These are phyloP conservation scores for Serendipita sp. DNA, from an alignment of 1,284 basidiomycete genomes.

Conservation along the genomic window DNA sequence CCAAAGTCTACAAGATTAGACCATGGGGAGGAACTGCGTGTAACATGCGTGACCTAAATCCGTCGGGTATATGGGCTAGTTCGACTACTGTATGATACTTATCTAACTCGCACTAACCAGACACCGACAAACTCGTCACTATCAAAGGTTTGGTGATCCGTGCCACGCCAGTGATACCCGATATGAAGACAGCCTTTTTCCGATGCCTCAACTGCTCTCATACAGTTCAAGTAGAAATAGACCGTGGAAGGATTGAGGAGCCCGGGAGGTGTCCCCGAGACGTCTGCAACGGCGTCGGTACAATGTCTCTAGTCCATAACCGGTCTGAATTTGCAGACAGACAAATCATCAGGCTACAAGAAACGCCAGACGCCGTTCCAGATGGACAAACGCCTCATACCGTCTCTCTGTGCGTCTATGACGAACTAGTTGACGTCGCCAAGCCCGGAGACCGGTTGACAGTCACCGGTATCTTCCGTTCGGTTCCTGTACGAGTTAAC, in stretches of 20 bases:
- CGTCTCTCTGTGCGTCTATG: conserved; percentile 88
- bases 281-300: conserved; percentile 73
- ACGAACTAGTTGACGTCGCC: conserved; percentile 87
- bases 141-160: conserved; percentile 97
- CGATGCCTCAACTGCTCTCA: conserved; percentile 93
- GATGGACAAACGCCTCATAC: conserved; percentile 98
- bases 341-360: conserved; percentile 89
- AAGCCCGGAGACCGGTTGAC: conserved; percentile 92
- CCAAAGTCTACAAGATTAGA: conserved; percentile 77
- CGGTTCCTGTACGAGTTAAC: conserved; percentile 86
- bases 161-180: conserved; percentile 92
- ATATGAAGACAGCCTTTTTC: conserved; percentile 98
- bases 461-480: conserved; percentile 89
- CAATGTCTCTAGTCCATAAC: conserved; percentile 93
- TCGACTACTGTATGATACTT: not conserved
- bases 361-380: conserved; percentile 94
- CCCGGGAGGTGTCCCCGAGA: conserved; percentile 85
- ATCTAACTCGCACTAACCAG: conserved; percentile 27
- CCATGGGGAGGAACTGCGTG: conserved; percentile 73
- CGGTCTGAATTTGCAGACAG: conserved; percentile 91
- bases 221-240: conserved; percentile 88
- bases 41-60: conserved; percentile 88
- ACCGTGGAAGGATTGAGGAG: conserved; percentile 90
- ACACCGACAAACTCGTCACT: conserved; percentile 90
- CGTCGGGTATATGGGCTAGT: conserved; percentile 44